Percentiles rank a stretch among this genome's conserved stretches.
Evolutionary conservation across 768 basidiomycete genomes (phyloP).

Genomic region (Tylopilus sp.): DNA sequence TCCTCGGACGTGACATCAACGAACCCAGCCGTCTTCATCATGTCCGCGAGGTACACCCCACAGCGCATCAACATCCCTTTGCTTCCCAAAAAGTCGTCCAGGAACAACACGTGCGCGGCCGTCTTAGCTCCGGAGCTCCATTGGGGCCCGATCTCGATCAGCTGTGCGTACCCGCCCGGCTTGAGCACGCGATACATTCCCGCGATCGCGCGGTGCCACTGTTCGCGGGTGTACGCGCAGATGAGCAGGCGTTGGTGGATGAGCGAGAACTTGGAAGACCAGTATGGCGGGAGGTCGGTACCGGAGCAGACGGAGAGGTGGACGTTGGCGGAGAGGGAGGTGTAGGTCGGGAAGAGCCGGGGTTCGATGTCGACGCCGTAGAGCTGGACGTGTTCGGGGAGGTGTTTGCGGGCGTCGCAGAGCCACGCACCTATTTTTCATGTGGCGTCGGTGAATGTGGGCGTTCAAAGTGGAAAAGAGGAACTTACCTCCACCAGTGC

Average conservation of each 20-base stretch:
- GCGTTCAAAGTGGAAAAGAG: too few species aligned
- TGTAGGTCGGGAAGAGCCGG: conserved; percentile 17
- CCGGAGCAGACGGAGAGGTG: conserved; percentile 24
- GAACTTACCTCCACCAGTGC: conserved; percentile 21
- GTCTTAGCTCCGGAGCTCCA: conserved; percentile 16
- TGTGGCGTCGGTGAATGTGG: too few species aligned
- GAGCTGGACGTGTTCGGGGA: conserved; percentile 19
- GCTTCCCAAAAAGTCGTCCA: conserved; percentile 13
- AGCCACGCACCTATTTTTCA: conserved; percentile 22
- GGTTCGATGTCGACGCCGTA: conserved; percentile 29
- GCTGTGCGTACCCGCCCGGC: conserved; percentile 32
- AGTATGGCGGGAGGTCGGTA: conserved; percentile 27
- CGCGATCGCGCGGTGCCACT: conserved; percentile 26
- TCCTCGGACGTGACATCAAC: conserved; percentile 17
- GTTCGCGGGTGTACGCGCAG: conserved; percentile 23
- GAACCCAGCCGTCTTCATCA: too few species aligned
- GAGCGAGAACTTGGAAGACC: not conserved
- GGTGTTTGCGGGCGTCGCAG: conserved; percentile 11
- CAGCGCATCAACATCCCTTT: too few species aligned
- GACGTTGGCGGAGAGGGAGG: conserved; percentile 7
- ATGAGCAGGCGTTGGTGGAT: conserved; percentile 34
- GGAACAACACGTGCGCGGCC: conserved; percentile 3
- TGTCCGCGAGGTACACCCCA: too few species aligned
- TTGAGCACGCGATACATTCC: conserved; percentile 32
- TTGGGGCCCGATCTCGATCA: conserved; percentile 25